Base-by-base conservation (phyloP, 768 basidiomycete species). In the Tylopilus balloui region DNA sequence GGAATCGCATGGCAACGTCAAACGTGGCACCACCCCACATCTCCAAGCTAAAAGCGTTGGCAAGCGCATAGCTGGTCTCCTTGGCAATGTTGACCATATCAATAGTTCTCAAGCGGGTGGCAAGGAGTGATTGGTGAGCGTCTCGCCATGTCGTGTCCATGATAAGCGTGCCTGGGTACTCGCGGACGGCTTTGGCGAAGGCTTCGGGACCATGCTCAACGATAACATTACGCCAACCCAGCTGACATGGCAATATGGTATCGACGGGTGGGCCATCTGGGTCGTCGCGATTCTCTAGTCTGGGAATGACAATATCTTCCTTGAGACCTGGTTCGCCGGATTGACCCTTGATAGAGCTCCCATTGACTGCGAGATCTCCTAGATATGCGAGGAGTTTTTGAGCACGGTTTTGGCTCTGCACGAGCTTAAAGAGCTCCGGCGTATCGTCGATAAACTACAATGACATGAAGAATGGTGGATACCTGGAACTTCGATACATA, bases 121-220 rank as follows among this genome's bases (percentile, higher is more conserved):
- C 96, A 48, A 99, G 83, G 29, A 99, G 78, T 24, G 93, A 96
- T 70, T 99, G 96, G 69, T 99, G 96, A 20, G 96, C 96, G 63
- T 99, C 96, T 68, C 96, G 89, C 95, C 96, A 97, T 2, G 95
- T 98, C 24, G 95, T 98, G 71, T 99, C 91, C 92, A 93, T 92
- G 71, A 96, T 94, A 53, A 98, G 79, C 47, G 83, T 85, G 48
- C 96, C 96, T 45, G 91, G 90, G 71, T 99, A 98, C 54, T 86
- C 88, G 59, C 96, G 86, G 48, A 98, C 92, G 34, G 96, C 96
- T 73, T 93, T 96, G 43, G 96, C 96, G 64, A 99, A 99, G 2
- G 90, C 96, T 69, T 93, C 96, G 11, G 96, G 96, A 20, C 96
- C 96, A 52, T 96, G 79, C 69, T 98, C 92, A 57, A 96, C 88